These are phyloP conservation scores for Chrysophaeum taylorii DNA, from an alignment of 352 stramenopile genomes.

Conservation along the genomic window DNA sequence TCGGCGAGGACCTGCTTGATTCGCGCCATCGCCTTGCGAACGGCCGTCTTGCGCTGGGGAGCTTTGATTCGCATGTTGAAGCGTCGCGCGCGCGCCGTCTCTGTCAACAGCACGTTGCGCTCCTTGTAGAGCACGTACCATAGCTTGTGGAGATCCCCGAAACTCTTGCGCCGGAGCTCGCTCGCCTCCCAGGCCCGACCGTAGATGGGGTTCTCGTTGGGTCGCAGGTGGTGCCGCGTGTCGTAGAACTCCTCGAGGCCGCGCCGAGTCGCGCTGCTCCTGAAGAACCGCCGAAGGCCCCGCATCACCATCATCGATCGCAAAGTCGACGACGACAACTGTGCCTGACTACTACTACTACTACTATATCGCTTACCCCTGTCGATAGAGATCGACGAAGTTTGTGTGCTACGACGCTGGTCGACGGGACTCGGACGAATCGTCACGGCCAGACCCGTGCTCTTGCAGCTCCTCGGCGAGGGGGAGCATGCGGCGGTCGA, in stretches of 20 bases:
- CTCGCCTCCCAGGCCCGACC: slow-evolving; percentile 72
- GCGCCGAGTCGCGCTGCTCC: neutral
- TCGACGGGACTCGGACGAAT: too few relatives aligned
- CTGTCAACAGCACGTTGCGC: slow-evolving; percentile 70
- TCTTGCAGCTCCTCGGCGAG: too few relatives aligned
- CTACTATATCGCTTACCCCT: too few relatives aligned
- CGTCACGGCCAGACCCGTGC: too few relatives aligned
- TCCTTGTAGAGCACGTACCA: slow-evolving; percentile 81
- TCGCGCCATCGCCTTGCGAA: slow-evolving; percentile 69
- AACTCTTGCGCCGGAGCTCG: slow-evolving; percentile 77
- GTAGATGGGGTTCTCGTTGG: neutral
- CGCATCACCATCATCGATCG: neutral
- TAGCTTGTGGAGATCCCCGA: slow-evolving; percentile 78
- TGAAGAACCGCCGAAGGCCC: neutral
- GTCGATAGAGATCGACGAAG: too few relatives aligned
- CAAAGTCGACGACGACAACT: neutral
- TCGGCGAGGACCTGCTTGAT: slow-evolving; percentile 72
- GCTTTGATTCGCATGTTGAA: slow-evolving; percentile 65
- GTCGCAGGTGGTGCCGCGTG: neutral
- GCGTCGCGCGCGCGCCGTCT: slow-evolving; percentile 58
- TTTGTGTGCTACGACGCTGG: too few relatives aligned
- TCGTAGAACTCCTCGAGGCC: slow-evolving; percentile 14
- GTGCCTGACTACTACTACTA: too few relatives aligned
- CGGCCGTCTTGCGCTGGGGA: slow-evolving; percentile 45
- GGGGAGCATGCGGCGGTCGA: too few relatives aligned